phyloP scores from a whole-genome alignment of 1,139 yeast genomes.

The Suhomyces yuchorum region DNA sequence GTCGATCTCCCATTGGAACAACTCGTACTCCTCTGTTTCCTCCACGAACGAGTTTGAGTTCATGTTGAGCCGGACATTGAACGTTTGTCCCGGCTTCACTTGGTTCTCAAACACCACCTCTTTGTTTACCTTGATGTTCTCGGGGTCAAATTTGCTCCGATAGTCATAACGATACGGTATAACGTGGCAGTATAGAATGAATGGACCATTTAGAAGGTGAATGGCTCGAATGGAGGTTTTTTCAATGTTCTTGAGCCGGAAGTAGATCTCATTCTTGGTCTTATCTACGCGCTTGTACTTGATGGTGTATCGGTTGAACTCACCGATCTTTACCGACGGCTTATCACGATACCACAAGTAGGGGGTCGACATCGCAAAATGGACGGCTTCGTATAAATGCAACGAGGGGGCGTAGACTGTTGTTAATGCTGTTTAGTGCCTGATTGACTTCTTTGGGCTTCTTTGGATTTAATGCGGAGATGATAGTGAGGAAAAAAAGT shows the following conservation, averaged over 20 bases:
- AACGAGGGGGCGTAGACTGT: background rate
- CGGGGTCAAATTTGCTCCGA: conserved; percentile 32
- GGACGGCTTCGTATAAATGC: background rate
- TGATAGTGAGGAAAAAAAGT: background rate
- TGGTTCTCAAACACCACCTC: conserved; percentile 44
- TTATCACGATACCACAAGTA: conserved; percentile 46
- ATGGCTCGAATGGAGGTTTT: conserved; percentile 53
- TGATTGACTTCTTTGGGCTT: background rate
- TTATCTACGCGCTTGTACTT: conserved; percentile 28
- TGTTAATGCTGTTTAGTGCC: background rate
- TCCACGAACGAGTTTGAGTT: conserved; percentile 43
- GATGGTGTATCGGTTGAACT: conserved; percentile 38
- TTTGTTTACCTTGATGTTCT: conserved; percentile 22
- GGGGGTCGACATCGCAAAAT: conserved; percentile 5
- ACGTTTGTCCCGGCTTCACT: conserved; percentile 66
- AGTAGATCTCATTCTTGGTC: conserved; percentile 24
- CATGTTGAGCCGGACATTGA: conserved; percentile 49
- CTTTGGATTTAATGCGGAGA: background rate
- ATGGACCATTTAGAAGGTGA: conserved; percentile 61
- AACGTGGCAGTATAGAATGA: conserved; percentile 59
- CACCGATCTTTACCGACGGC: conserved; percentile 39
- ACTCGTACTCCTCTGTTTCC: conserved; percentile 14
- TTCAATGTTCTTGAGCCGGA: conserved; percentile 55
- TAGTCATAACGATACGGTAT: conserved; percentile 53
- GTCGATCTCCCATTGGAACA: conserved; percentile 26